phyloP scores from a whole-genome alignment of 108 stramenopile species.

The Nitzschia inconspicua region DNA sequence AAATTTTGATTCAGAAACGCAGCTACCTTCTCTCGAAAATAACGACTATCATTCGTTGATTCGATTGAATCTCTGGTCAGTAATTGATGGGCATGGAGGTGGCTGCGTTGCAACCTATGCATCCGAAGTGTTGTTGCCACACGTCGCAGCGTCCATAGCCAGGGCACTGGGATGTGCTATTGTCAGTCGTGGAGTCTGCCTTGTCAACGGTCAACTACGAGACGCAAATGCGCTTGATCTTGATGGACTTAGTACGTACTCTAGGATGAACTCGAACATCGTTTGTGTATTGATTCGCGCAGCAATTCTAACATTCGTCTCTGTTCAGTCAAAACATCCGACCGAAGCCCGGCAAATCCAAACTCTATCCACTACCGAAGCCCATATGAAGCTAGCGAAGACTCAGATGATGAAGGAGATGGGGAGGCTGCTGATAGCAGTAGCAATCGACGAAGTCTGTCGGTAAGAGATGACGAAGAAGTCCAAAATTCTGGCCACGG shows the following conservation, averaged over 20 bases:
- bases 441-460: not conserved
- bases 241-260: conserved; percentile 72
- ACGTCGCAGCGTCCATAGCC: conserved; percentile 66
- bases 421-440: no score
- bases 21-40: conserved; percentile 19
- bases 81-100: conserved; percentile 88
- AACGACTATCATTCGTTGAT: conserved; percentile 45
- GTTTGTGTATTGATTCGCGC: not conserved
- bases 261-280: no score
- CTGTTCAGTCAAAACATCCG: conserved; percentile 47
- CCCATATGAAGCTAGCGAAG: conserved; percentile 57
- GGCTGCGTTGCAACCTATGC: conserved; percentile 81
- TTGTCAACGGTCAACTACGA: conserved; percentile 77
- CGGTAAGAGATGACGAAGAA: conserved; percentile 14
- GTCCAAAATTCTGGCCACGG: conserved; percentile 6
- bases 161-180: conserved; percentile 68
- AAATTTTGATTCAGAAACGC: conserved; percentile 40
- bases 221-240: conserved; percentile 81
- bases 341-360: conserved; percentile 45
- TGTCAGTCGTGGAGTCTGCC: conserved; percentile 72
- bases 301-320: not conserved
- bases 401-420: conserved; percentile 47
- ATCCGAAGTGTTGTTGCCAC: conserved; percentile 68
- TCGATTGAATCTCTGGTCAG: conserved; percentile 73
- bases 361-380: conserved; percentile 78